Base-by-base conservation (phyloP, 305 asterid genomes). In the Plantago lanceolata region DNA sequence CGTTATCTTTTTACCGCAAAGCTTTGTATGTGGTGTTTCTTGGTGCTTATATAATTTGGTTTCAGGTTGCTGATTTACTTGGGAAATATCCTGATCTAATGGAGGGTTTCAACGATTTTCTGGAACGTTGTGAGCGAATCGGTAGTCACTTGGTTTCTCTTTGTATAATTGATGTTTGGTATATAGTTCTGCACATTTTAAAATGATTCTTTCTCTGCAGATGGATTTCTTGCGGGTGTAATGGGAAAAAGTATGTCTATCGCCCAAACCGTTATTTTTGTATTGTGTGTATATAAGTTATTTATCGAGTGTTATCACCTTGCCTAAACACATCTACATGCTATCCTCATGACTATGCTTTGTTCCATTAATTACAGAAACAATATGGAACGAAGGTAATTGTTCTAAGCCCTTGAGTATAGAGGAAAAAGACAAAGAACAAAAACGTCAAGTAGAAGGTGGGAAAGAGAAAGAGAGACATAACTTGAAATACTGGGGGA, bases 211-310 rank as follows among this genome's bases (percentile, higher is more conserved):
- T 79, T 18, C 70, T 61, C 71, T 80, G 74, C 92, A 94, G 99
- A 90, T 85, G 99, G 99, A 61, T 90, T 82, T 84, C 96, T 94
- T 55, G 88, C 94, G 67, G 97, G 96, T 76, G 95, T 94, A 48
- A 83, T 90, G 87, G 86, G 96, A 75, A 90, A 84, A 87, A 94
- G 99, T 94, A 85, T 61, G 97, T 81, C 64, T 59, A 51, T 62
- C 37, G 59, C 8, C 47, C 72, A 57, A 44, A 49, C 6, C 15
- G 26, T 68, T 61, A 37, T 48, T 48, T 54, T 49, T 63, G 45
- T 63, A 61, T 9, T 33, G 21, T 18, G 52, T 40, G 57, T 40
- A 24, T 1, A 24, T 24, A 19, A 51, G 35, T 71, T 24, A 19
- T 75, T 54, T 19, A 54, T 5, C 43, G 37, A 57, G 29, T 64